Conservation (phyloP, 2,329 filamentous ascomycete genomes). For the Tolypocladium capitatum region DNA sequence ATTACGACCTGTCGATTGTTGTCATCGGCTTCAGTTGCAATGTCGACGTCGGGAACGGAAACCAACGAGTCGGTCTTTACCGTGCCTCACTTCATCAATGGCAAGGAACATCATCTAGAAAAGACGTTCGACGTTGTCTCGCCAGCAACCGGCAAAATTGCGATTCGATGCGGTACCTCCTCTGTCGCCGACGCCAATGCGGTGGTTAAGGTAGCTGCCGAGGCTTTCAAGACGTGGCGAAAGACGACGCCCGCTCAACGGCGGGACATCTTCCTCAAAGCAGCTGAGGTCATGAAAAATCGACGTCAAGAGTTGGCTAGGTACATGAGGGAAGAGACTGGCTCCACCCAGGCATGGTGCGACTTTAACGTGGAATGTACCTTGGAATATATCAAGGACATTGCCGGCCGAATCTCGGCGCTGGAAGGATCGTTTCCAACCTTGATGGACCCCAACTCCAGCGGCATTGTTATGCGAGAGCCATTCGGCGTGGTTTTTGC, state of each 20-base stretch:
- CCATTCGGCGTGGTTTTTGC: conserved; percentile 68
- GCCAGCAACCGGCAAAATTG: neutral
- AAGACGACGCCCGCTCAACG: conserved; percentile 45
- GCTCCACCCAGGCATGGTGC: conserved; percentile 22
- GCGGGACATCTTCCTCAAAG: conserved; percentile 57
- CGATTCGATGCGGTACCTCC: conserved; percentile 29
- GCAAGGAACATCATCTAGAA: conserved; percentile 28
- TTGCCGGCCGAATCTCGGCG: conserved; percentile 27
- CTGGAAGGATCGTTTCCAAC: conserved; percentile 24
- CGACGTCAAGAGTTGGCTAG: conserved; percentile 45
- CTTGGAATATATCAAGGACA: conserved; percentile 29
- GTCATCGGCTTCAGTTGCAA: neutral
- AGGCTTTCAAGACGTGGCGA: conserved; percentile 58
- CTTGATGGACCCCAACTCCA: conserved; percentile 16
- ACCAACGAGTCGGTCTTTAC: neutral
- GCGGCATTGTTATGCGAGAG: conserved; percentile 56
- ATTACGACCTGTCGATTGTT: neutral
- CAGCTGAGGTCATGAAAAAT: conserved; percentile 48
- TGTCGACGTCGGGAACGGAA: neutral
- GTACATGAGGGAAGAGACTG: conserved; percentile 44
- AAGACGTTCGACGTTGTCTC: conserved; percentile 17
- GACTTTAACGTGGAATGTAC: too few species aligned
- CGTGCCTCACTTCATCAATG: conserved; percentile 30
- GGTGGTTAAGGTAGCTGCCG: conserved; percentile 41
- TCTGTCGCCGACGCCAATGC: conserved; percentile 40